These are phyloP conservation scores for Dactylella cylindrospora DNA, from an alignment of 2,329 filamentous ascomycete genomes.

Conservation along the genomic window DNA sequence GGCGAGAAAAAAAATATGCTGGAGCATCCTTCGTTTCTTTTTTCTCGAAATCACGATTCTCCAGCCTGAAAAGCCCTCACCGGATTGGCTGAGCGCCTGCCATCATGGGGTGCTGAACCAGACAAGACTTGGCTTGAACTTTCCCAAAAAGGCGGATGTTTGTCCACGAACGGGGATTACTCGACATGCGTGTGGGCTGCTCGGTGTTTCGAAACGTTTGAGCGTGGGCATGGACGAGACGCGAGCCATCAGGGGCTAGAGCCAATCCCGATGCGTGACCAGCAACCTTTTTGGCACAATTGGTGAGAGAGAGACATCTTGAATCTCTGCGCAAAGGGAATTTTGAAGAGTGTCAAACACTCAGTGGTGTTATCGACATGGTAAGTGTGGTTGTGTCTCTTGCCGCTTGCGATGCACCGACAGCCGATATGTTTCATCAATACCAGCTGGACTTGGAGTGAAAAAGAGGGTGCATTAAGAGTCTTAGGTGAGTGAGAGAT, in stretches of 20 bases:
- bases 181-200: conserved; percentile 42
- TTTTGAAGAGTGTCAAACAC: conserved; percentile 41
- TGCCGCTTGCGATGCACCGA: conserved; percentile 44
- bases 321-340: conserved; percentile 25
- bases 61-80: conserved; percentile 43
- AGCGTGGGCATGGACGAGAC: conserved; percentile 43
- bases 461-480: conserved; percentile 42
- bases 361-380: conserved; percentile 34
- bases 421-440: conserved; percentile 44
- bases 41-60: conserved; percentile 26
- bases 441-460: conserved; percentile 24
- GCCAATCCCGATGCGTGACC: conserved; percentile 43
- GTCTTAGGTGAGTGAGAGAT: conserved; percentile 43
- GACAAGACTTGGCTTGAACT: conserved; percentile 41
- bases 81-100: conserved; percentile 44
- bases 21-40: conserved; percentile 16
- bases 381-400: conserved; percentile 40
- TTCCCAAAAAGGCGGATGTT: conserved; percentile 45
- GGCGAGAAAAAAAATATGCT: neutral
- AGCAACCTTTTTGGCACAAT: conserved; percentile 43
- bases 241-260: conserved; percentile 42
- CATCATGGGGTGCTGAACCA: conserved; percentile 39
- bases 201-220: conserved; percentile 45
- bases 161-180: conserved; percentile 44
- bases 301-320: conserved; percentile 17